Evolutionary conservation across 2,329 filamentous ascomycete species (phyloP).

Genomic region (Aspergillus intermedius): DNA sequence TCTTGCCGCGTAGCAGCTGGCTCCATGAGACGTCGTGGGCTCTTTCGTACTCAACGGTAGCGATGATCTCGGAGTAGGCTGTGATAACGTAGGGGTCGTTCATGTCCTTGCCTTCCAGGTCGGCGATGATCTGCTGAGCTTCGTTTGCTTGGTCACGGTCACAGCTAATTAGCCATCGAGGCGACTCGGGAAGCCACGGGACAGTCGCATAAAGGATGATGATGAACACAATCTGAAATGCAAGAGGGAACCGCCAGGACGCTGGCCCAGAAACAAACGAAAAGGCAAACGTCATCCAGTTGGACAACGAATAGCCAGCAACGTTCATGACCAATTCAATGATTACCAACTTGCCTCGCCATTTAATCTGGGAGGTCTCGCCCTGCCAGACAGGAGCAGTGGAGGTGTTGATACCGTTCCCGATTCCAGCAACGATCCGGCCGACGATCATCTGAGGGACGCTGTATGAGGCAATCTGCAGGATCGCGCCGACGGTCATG

Average conservation of each 20-base stretch:
- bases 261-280: slow-evolving; percentile 32
- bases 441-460: slow-evolving; percentile 36
- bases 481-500: slow-evolving; percentile 20
- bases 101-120: slow-evolving; percentile 14
- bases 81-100: slow-evolving; percentile 40
- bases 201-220: slow-evolving; percentile 19
- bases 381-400: slow-evolving; percentile 46
- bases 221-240: slow-evolving; percentile 26
- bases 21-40: slow-evolving; percentile 46
- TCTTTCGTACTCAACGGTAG: slow-evolving; percentile 44
- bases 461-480: slow-evolving; percentile 21
- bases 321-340: slow-evolving; percentile 21
- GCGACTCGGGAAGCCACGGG: slow-evolving; percentile 32
- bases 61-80: slow-evolving; percentile 41
- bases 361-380: slow-evolving; percentile 41
- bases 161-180: slow-evolving; percentile 20
- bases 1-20: slow-evolving; percentile 43
- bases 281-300: slow-evolving; percentile 39
- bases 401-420: slow-evolving; percentile 42
- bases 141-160: slow-evolving; percentile 16
- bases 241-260: slow-evolving; percentile 28
- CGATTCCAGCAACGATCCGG: slow-evolving; percentile 44
- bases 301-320: slow-evolving; percentile 38
- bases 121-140: slow-evolving; percentile 41
- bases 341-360: slow-evolving; percentile 19